A percentile compares a stretch with the other conserved stretches of the same genome.
phyloP scores from a whole-genome alignment of 2,329 filamentous ascomycete genomes.

The Drechslerella dactyloides region DNA sequence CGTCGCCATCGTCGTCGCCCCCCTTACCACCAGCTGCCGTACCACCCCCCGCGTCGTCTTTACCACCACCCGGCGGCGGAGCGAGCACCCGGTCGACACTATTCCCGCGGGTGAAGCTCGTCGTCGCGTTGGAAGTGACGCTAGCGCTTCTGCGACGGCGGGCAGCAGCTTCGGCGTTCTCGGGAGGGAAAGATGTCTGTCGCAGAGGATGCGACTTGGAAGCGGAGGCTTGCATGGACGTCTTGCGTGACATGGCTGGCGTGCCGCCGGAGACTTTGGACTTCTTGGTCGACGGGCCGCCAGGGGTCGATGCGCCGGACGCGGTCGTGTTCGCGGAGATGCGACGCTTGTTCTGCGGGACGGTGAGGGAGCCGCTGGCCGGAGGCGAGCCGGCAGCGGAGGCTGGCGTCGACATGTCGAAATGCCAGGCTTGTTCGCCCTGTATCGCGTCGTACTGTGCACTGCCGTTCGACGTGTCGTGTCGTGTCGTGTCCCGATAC shows the following conservation, averaged over 20 bases:
- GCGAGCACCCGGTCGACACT: constrained; percentile 57
- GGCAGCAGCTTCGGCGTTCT: constrained; percentile 62
- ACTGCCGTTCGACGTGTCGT: background rate
- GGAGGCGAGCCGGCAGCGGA: constrained; percentile 38
- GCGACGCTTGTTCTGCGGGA: constrained; percentile 49
- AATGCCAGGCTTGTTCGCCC: background rate
- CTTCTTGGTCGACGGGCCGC: constrained; percentile 43
- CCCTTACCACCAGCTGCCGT: constrained; percentile 60
- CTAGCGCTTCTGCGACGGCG: constrained; percentile 67
- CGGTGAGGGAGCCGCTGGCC: constrained; percentile 29
- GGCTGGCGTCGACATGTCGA: constrained; percentile 40
- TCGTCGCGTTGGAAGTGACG: constrained; percentile 68
- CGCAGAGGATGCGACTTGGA: constrained; percentile 71
- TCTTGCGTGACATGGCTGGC: constrained; percentile 64
- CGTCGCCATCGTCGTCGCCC: constrained; percentile 66
- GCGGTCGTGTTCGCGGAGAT: constrained; percentile 45
- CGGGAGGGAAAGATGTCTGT: constrained; percentile 80
- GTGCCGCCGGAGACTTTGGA: constrained; percentile 40
- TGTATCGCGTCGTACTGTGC: background rate
- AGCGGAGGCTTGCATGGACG: constrained; percentile 67
- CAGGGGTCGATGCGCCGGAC: constrained; percentile 36
- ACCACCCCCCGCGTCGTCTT: constrained; percentile 51
- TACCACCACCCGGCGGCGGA: constrained; percentile 37
- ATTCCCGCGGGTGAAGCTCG: constrained; percentile 62
- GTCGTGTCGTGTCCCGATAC: background rate